phyloP scores from a whole-genome alignment of 2,329 filamentous ascomycete species.

The Domatiomyces globalis region DNA sequence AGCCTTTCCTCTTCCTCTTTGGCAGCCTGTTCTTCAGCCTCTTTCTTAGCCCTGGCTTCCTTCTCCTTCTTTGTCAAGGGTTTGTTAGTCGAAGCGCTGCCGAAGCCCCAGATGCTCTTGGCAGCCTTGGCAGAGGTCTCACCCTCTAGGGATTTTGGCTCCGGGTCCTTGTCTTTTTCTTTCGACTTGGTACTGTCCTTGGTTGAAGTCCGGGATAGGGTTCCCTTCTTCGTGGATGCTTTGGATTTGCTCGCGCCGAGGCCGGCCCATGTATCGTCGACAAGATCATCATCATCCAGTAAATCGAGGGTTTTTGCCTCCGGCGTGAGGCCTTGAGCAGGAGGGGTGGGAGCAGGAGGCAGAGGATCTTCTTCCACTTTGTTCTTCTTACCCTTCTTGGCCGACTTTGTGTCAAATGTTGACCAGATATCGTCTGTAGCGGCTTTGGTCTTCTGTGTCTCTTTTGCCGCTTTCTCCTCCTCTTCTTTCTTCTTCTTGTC shows the following conservation, averaged over 20 bases:
- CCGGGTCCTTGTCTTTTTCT: constrained; percentile 14
- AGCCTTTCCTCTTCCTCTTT: constrained; percentile 20
- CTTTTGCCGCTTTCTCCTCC: constrained; percentile 32
- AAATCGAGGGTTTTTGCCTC: constrained; percentile 26
- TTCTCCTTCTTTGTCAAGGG: constrained; percentile 32
- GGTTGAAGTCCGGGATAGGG: constrained; percentile 17
- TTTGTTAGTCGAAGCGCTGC: constrained; percentile 27
- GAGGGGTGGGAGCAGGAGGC: constrained; percentile 35
- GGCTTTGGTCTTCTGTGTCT: constrained; percentile 31
- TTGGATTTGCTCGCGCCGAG: constrained; percentile 24
- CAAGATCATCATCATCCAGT: constrained; percentile 19
- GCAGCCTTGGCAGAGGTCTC: constrained; percentile 25
- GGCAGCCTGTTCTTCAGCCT: constrained; percentile 21
- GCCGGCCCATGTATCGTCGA: constrained; percentile 28
- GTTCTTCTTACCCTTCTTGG: constrained; percentile 26
- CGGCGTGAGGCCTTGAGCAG: constrained; percentile 30
- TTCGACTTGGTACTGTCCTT: constrained; percentile 22
- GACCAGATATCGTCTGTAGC: constrained; percentile 23
- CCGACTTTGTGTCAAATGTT: constrained; percentile 12
- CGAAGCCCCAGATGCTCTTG: constrained; percentile 32
- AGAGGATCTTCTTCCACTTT: constrained; percentile 25
- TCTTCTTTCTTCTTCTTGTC: constrained; percentile 32
- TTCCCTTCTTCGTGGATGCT: constrained; percentile 29
- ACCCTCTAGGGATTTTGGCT: constrained; percentile 21
- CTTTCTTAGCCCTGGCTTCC: constrained; percentile 31